Percentiles rank a stretch among this genome's conserved stretches.
Conservation (phyloP, 2,329 filamentous ascomycete genomes). For the Leptographium lundbergii region DNA sequence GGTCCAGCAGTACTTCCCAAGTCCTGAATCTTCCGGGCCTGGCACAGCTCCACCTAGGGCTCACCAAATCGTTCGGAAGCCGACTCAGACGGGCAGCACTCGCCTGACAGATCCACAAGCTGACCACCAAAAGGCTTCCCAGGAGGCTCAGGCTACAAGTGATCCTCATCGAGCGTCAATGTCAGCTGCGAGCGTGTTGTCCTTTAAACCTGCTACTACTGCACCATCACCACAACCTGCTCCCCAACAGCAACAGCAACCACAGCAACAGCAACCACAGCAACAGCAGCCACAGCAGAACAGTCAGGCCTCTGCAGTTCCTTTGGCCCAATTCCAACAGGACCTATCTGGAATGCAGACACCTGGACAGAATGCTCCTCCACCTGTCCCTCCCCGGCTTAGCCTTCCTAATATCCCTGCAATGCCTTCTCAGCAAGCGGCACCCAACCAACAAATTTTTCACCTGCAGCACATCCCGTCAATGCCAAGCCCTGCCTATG, state of each 20-base stretch:
- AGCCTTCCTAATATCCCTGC: background rate
- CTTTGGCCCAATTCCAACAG: background rate
- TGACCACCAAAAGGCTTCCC: background rate
- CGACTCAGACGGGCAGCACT: background rate
- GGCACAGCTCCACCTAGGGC: background rate
- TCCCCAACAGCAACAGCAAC: background rate
- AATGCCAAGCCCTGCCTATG: background rate
- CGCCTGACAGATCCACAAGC: background rate
- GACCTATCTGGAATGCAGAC: background rate
- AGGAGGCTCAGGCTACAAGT: background rate
- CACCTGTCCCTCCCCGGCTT: background rate
- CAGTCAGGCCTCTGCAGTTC: background rate
- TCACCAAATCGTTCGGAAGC: background rate
- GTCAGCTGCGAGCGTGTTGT: background rate
- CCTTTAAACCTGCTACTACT: background rate
- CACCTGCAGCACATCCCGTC: slow-evolving; percentile 2
- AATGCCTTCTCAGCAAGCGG: background rate
- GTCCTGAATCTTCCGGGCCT: background rate
- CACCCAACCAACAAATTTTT: background rate
- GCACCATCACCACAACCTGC: background rate
- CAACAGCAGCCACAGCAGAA: background rate
- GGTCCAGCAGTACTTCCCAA: background rate
- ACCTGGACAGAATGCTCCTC: background rate
- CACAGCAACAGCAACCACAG: too few relatives aligned
- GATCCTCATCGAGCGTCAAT: background rate